These are phyloP conservation scores for Homolaphlyctis polyrhiza DNA, from an alignment of 371 early-diverging fungal genomes.

Conservation along the genomic window DNA sequence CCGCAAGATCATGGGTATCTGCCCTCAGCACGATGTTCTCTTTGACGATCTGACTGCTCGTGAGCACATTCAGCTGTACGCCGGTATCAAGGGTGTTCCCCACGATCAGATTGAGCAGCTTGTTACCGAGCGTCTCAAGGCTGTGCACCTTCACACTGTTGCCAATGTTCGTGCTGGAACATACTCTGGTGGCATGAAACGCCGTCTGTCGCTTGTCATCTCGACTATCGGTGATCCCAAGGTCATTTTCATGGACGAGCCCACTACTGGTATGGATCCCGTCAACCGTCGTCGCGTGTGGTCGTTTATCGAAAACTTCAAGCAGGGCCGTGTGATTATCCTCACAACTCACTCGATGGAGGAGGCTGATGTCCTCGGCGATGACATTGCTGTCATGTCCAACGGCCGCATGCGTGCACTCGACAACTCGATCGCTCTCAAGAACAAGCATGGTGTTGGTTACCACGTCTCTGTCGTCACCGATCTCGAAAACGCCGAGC, in stretches of 20 bases:
- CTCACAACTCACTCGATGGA: slow-evolving; percentile 75
- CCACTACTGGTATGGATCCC: slow-evolving; percentile 69
- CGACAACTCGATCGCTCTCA: slow-evolving; percentile 59
- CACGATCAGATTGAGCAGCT: slow-evolving; percentile 19
- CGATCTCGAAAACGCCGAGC: slow-evolving; percentile 22
- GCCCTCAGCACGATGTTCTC: slow-evolving; percentile 2
- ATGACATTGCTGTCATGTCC: slow-evolving; percentile 66
- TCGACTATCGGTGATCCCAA: slow-evolving; percentile 70
- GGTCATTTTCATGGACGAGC: slow-evolving; percentile 73
- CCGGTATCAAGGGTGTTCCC: slow-evolving; percentile 61
- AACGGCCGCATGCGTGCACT: slow-evolving; percentile 60
- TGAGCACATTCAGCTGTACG: slow-evolving; percentile 61
- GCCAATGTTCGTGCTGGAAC: slow-evolving; percentile 48
- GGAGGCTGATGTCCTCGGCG: slow-evolving; percentile 67
- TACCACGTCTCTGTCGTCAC: slow-evolving; percentile 43
- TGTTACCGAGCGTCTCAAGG: slow-evolving; percentile 49
- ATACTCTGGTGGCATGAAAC: slow-evolving; percentile 69
- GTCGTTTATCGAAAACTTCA: slow-evolving; percentile 66
- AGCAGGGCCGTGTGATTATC: slow-evolving; percentile 58
- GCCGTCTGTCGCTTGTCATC: slow-evolving; percentile 67
- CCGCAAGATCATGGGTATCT: slow-evolving; percentile 34
- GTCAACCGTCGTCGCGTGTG: slow-evolving; percentile 68
- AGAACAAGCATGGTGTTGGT: slow-evolving; percentile 63
- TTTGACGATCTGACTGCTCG: slow-evolving; percentile 55
- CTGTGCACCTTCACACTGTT: slow-evolving; percentile 50